These are phyloP conservation scores for Plasmodium gaboni DNA, from an alignment of 169 alveolate genomes.

Conservation along the genomic window DNA sequence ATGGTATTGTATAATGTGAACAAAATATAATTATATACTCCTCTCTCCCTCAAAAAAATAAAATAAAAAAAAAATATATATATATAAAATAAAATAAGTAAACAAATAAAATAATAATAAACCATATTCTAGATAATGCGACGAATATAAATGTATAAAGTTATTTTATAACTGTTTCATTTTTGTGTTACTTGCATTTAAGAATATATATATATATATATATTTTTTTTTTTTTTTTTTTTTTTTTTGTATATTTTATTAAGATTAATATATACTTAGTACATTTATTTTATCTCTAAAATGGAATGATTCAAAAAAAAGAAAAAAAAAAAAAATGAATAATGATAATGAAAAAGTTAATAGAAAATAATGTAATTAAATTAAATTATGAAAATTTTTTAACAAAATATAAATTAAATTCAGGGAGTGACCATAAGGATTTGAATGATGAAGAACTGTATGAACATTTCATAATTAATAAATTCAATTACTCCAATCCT, in stretches of 20 bases:
- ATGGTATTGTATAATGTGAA: no score
- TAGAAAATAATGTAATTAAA: conserved; percentile 73
- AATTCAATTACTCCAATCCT: conserved; percentile 60
- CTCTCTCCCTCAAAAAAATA: no score
- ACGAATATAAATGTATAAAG: no score
- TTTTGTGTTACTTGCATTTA: no score
- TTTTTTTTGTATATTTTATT: no score
- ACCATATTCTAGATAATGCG: no score
- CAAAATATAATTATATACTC: no score
- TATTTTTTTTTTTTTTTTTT: background rate
- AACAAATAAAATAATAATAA: no score
- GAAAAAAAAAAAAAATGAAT: conserved; percentile 35
- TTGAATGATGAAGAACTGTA: conserved; percentile 59
- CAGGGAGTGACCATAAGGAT: conserved; percentile 14
- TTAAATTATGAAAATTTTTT: conserved; percentile 60
- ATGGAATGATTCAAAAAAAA: background rate
- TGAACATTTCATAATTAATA: conserved; percentile 66
- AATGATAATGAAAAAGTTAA: conserved; percentile 57
- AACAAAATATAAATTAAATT: conserved; percentile 44
- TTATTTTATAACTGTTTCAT: no score
- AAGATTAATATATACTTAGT: no score
- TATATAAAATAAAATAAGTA: no score
- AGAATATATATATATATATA: background rate
- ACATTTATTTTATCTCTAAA: background rate
- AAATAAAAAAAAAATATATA: no score